Evolutionary conservation across 331 rosid genomes (phyloP), one percentile per base, ranked within the genome.

Genomic region (Stylosanthes scabra): DNA sequence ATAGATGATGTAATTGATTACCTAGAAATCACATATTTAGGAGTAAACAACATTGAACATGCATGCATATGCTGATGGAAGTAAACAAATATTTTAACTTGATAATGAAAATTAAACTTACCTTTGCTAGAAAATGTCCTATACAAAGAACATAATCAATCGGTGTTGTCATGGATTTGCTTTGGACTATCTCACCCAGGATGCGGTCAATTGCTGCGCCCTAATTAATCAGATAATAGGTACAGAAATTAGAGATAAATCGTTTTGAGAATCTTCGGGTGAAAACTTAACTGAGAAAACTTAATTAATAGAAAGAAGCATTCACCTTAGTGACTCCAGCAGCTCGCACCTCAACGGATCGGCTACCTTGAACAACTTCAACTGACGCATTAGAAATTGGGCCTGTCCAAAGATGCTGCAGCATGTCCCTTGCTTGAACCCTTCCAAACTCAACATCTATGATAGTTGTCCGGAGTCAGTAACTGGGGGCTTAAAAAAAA

Each of bases 161-260:
- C 73, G 99, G 97, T 11, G 92, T 78, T 20, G 88, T 90, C 99
- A 95, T 88, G 81, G 91, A 86, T 86, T 90, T 90, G 82, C 92
- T 92, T 76, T 95, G 98, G 74, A 95, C 92, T 57, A 95, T 92
- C 89, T 95, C 99, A 71, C 98, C 98, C 68, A 95, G 59, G 71
- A 95, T 95, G 70, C 99, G 97, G 78, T 95, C 99, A 63, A 95
- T 90, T 40, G 98, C 99, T 49, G 99, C 96, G 75, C 99, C 99
- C 97, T 95, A 81, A 73, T 63, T 65, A 37, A 46, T 56, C 29
- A 31, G 37, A 75, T 51, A 29, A 12, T 59, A 25, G 78, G 9
- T 50, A 25, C n/a, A 63, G 27, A 70, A 50, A 64, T 54, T 70
- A 45, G 70, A 20, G 65, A 49, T 70, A 41, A n/a, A 50, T 31